Evolutionary conservation across 2,329 filamentous ascomycete species (phyloP).

Genomic region (Phoma sp.): DNA sequence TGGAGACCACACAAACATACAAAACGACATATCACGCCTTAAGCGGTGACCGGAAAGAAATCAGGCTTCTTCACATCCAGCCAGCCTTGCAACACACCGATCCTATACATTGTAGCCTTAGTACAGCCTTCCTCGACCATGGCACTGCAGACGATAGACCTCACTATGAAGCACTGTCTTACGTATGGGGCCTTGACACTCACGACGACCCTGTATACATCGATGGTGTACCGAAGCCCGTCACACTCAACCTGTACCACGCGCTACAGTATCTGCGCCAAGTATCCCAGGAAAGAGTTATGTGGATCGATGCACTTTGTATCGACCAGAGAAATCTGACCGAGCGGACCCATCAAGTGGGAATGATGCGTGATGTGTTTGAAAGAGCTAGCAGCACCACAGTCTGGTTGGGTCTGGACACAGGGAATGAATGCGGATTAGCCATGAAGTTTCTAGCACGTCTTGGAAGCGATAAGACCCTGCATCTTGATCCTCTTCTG

Average conservation of each 20-base stretch:
- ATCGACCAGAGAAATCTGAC: background rate
- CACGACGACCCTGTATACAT: background rate
- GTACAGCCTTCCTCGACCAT: background rate
- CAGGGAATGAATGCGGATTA: background rate
- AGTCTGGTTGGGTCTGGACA: background rate
- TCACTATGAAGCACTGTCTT: background rate
- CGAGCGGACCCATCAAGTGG: background rate
- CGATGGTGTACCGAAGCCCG: background rate
- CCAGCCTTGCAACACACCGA: background rate
- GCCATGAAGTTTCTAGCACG: background rate
- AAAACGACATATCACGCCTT: background rate
- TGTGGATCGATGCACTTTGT: slow-evolving; percentile 1
- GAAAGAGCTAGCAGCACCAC: background rate
- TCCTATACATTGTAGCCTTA: background rate
- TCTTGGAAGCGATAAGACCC: background rate
- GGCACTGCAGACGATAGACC: background rate
- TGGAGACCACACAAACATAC: background rate
- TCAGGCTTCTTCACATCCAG: background rate
- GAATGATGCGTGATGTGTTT: background rate
- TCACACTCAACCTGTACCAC: background rate
- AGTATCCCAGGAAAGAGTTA: background rate
- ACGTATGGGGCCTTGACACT: background rate
- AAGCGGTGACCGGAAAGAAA: background rate
- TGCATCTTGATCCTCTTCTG: background rate
- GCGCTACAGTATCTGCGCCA: background rate